Evolutionary conservation across 73 alveolate species (phyloP), one percentile per base, ranked within the genome.

Genomic region (Uronychia binucleata): DNA sequence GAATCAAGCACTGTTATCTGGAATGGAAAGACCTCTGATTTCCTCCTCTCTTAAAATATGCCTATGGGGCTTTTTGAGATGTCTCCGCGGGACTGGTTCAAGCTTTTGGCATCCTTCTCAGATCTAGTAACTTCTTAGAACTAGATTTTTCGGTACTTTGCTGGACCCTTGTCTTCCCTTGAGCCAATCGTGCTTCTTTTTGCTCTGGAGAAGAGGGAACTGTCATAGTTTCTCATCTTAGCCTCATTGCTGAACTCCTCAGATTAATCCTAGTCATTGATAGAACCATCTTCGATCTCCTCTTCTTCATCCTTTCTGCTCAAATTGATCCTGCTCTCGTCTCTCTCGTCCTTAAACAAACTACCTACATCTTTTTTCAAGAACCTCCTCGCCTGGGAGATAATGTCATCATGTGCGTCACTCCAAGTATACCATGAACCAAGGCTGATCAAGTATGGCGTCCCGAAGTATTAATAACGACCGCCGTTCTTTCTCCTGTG

Each of bases 351-450:
- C 34, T 75, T 75, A 75, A 75, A 75, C 31, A 29, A 30, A 26
- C 81, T 75, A 29, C 81, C 34, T 79, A 30, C 57, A 59, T 46
- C 19, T 46, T 19, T 5, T 33, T 88, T 88, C 32, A 88, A 75
- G 34, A 32, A 88, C 32, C 94, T 81, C 33, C n/a, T 25, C 5
- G 87, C 79, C 80, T 88, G 75, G 26, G 57, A 30, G 19, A 74
- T 75, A 33, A 88, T 82, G 35, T 88, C 94, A 27, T 28, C 74
- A 75, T 82, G 82, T 32, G 90, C 86, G 26, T 88, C 86, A 26
- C 59, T 74, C 94, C 94, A 88, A 1, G 94, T 88, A 67, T 80
- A 80, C 86, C 88, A 83, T 0, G 89, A 75, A 0, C 90, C 88
- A 30, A 88, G 30, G 0, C 85, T 58, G 25, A 75, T 31, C 30